phyloP scores from a whole-genome alignment of 768 basidiomycete genomes.

The Gelatoporia subvermispora region DNA sequence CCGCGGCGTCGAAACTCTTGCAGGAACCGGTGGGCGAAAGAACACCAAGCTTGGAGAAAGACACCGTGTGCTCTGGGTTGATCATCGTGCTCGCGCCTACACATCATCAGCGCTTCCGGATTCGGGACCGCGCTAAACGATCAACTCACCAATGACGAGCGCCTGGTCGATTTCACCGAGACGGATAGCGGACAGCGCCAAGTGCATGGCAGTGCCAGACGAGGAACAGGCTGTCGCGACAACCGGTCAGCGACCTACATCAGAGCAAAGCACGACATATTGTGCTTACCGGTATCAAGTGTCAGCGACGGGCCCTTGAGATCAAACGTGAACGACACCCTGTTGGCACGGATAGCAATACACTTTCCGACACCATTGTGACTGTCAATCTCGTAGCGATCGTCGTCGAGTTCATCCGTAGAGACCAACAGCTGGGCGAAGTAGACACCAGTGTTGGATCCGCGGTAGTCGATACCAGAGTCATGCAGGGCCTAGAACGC shows the following conservation, averaged over 20 bases:
- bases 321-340: constrained; percentile 31
- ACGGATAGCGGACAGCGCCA: constrained; percentile 40
- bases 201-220: constrained; percentile 39
- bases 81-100: constrained; percentile 25
- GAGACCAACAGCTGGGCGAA: constrained; percentile 22
- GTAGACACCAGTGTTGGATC: constrained; percentile 13
- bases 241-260: not conserved
- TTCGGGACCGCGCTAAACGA: constrained; percentile 19
- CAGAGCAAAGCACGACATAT: not conserved
- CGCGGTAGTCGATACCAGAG: constrained; percentile 17
- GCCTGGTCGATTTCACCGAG: constrained; percentile 43
- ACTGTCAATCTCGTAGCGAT: constrained; percentile 22
- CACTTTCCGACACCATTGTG: constrained; percentile 27
- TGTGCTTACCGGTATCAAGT: constrained; percentile 29
- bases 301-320: constrained; percentile 44
- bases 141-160: constrained; percentile 39
- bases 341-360: constrained; percentile 25
- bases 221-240: constrained; percentile 28
- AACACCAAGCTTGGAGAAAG: constrained; percentile 32
- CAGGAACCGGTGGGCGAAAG: constrained; percentile 35
- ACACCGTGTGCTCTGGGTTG: constrained; percentile 26
- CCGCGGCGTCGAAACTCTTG: constrained; percentile 38
- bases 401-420: constrained; percentile 24
- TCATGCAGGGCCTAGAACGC: constrained; percentile 11
- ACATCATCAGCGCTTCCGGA: too few relatives aligned